Evolutionary conservation across 306 rosid genomes (phyloP).

Genomic region (Begonia peltatifolia): DNA sequence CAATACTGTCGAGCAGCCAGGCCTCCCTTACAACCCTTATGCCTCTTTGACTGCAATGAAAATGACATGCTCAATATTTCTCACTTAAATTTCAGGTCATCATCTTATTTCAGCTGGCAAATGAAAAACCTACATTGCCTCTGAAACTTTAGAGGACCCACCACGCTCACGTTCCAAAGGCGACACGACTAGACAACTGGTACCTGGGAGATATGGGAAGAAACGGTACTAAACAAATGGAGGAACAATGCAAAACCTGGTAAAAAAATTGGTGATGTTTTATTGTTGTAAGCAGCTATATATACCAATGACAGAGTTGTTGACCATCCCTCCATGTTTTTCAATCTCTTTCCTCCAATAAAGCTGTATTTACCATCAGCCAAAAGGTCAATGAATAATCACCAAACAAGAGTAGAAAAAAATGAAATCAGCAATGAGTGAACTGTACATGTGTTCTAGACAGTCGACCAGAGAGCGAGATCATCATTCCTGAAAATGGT

Average conservation of each 20-base stretch:
- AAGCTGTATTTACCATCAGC: constrained; percentile 20
- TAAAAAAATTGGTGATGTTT: too few species aligned
- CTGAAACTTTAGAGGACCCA: constrained; percentile 53
- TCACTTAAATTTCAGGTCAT: too few species aligned
- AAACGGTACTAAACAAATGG: neutral
- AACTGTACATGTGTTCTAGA: constrained; percentile 47
- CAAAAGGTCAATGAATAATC: constrained; percentile 1
- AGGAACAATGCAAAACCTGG: neutral
- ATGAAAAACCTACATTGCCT: constrained; percentile 31
- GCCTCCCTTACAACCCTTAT: constrained; percentile 54
- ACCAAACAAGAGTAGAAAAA: too few species aligned
- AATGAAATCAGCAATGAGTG: too few species aligned
- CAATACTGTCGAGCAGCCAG: constrained; percentile 60
- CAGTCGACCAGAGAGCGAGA: constrained; percentile 78
- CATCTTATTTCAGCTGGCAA: neutral
- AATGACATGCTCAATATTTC: too few species aligned
- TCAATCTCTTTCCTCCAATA: constrained; percentile 57
- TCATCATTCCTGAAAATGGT: constrained; percentile 59
- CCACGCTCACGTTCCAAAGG: constrained; percentile 54
- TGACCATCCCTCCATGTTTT: constrained; percentile 62
- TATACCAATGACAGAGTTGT: constrained; percentile 49
- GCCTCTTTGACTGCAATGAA: constrained; percentile 38
- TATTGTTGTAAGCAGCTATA: neutral
- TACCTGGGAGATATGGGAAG: constrained; percentile 22
- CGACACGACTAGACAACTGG: constrained; percentile 53